phyloP scores from a whole-genome alignment of 2,329 filamentous ascomycete species.

The Stylonectria norvegica region DNA sequence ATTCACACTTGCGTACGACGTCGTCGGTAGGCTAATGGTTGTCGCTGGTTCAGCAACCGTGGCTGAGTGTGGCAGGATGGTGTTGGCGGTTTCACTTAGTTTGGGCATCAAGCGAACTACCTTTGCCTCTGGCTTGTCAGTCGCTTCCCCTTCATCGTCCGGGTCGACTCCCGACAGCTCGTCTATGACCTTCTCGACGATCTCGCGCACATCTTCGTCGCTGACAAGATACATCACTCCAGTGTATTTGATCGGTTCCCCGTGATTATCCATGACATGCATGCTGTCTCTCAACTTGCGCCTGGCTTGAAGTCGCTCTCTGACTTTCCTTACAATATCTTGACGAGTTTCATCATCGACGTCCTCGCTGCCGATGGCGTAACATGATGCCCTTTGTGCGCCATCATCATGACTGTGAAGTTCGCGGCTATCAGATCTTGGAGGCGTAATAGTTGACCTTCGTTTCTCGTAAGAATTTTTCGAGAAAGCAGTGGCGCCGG shows the following conservation, averaged over 20 bases:
- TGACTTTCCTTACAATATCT: slow-evolving; percentile 16
- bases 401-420: too few species aligned
- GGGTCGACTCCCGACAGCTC: slow-evolving; percentile 10
- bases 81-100: slow-evolving; percentile 17
- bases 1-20: slow-evolving; percentile 28
- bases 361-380: too few species aligned
- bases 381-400: too few species aligned
- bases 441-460: too few species aligned
- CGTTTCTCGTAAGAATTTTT: too few species aligned
- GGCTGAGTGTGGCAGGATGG: slow-evolving; percentile 24
- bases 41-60: slow-evolving; percentile 30
- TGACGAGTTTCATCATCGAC: slow-evolving; percentile 2
- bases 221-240: slow-evolving; percentile 21
- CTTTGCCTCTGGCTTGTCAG: background rate
- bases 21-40: slow-evolving; percentile 32
- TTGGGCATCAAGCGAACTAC: slow-evolving; percentile 13
- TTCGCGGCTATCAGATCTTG: too few species aligned
- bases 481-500: too few species aligned
- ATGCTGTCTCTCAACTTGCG: slow-evolving; percentile 14
- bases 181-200: slow-evolving; percentile 19
- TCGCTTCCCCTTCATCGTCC: slow-evolving; percentile 1
- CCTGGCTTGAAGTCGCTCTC: slow-evolving; percentile 17
- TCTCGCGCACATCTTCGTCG: slow-evolving; percentile 22
- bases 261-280: slow-evolving; percentile 11
- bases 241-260: slow-evolving; percentile 9